phyloP scores from a whole-genome alignment of 2,329 filamentous ascomycete species.

The Pezicula neosporulosa region DNA sequence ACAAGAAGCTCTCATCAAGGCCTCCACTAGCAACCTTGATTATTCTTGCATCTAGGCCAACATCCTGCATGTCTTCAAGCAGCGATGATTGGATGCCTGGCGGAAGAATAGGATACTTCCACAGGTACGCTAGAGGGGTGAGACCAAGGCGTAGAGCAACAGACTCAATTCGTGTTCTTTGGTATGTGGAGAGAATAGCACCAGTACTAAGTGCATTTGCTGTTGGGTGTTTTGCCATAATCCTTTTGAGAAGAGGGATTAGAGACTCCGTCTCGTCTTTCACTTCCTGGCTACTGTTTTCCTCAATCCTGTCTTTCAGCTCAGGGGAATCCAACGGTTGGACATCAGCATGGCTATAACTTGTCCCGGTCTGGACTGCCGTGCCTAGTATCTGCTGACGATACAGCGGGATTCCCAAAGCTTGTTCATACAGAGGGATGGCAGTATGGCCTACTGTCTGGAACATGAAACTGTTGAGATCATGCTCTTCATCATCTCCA shows the following conservation, averaged over 20 bases:
- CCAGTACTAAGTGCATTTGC: conserved; percentile 87
- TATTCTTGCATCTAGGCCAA: conserved; percentile 81
- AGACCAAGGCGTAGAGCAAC: conserved; percentile 83
- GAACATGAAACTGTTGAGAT: conserved; percentile 99
- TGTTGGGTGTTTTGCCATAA: conserved; percentile 68
- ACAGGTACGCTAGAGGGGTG: conserved; percentile 79
- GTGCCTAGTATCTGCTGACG: conserved; percentile 71
- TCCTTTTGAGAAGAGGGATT: conserved; percentile 65
- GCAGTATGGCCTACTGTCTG: conserved; percentile 91
- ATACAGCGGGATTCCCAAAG: conserved; percentile 80
- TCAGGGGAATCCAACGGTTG: background rate
- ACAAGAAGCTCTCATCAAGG: conserved; percentile 75
- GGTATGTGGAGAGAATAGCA: conserved; percentile 92
- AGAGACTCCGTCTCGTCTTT: conserved; percentile 87
- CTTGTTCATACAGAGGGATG: conserved; percentile 78
- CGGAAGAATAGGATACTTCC: conserved; percentile 82
- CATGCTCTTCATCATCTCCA: conserved; percentile 44
- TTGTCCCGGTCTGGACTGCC: conserved; percentile 66
- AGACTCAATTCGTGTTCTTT: conserved; percentile 92
- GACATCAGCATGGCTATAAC: conserved; percentile 49
- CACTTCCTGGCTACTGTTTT: conserved; percentile 19
- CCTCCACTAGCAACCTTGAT: conserved; percentile 94
- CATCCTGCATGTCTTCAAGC: conserved; percentile 75
- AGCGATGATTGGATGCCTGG: conserved; percentile 46
- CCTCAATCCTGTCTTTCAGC: conserved; percentile 14